Evolutionary conservation across 164 flowering plant genomes (phyloP).

Genomic region (grape (Vitis vinifera)): ASM3070453v1 NC_081805.1:10730501-10731000

Average conservation of each 20-base stretch:
- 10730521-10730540: background rate
- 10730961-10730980: slow-evolving; percentile 85
- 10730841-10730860: slow-evolving; percentile 73
- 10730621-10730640: slow-evolving; percentile 78
- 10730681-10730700: background rate
- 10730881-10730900: slow-evolving; percentile 52
- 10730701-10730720: background rate
- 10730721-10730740: slow-evolving; percentile 4
- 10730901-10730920: background rate
- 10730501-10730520: background rate
- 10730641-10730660: slow-evolving; percentile 73
- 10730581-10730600: slow-evolving; percentile 88
- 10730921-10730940: background rate
- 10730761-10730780: slow-evolving; percentile 99
- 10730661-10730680: slow-evolving; percentile 78
- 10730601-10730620: slow-evolving; percentile 87
- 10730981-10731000: slow-evolving; percentile 61
- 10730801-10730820: slow-evolving; percentile 59
- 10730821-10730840: slow-evolving; percentile 71
- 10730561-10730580: slow-evolving; percentile 45
- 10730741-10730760: slow-evolving; percentile 39
- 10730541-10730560: background rate
- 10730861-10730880: slow-evolving; percentile 58
- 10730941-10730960: slow-evolving; percentile 31
- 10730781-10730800: slow-evolving; percentile 95